A percentile compares a stretch with the other conserved stretches of the same genome.
These are phyloP conservation scores for Comarum palustre DNA, from an alignment of 306 rosid species.

Conservation along the genomic window DNA sequence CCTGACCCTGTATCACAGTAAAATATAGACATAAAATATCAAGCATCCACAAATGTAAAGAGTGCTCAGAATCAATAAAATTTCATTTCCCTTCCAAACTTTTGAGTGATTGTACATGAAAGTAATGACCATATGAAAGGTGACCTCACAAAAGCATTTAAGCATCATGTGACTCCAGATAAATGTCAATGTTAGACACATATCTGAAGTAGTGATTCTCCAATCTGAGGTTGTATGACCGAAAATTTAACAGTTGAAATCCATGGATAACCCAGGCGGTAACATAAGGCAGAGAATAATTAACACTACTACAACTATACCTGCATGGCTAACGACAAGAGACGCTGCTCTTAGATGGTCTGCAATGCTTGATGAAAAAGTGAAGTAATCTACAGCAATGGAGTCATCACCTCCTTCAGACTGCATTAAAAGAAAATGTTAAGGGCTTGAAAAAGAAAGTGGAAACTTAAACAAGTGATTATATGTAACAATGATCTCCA, in stretches of 20 bases:
- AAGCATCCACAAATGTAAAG: neutral
- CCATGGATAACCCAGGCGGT: neutral
- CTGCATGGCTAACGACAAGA: constrained; percentile 86
- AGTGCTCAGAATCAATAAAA: neutral
- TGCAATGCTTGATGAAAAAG: constrained; percentile 88
- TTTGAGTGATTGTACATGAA: neutral
- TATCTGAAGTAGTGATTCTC: neutral
- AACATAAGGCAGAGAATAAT: neutral
- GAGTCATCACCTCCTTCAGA: constrained; percentile 55
- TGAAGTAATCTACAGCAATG: constrained; percentile 63
- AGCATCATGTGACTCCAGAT: neutral
- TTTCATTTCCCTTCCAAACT: neutral
- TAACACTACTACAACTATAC: constrained; percentile 27
- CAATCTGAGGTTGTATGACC: neutral
- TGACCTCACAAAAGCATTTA: neutral
- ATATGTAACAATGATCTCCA: neutral
- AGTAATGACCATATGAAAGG: neutral
- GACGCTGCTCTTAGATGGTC: constrained; percentile 75
- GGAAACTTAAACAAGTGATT: neutral
- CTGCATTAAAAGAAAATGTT: constrained; percentile 30
- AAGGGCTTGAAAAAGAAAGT: neutral
- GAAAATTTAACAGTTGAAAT: neutral
- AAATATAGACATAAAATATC: neutral
- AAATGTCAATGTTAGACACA: neutral
- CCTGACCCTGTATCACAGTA: constrained; percentile 60